These are phyloP conservation scores for Brassica rapa DNA, from an alignment of 345 rosid species.

Conservation along the genomic window DNA sequence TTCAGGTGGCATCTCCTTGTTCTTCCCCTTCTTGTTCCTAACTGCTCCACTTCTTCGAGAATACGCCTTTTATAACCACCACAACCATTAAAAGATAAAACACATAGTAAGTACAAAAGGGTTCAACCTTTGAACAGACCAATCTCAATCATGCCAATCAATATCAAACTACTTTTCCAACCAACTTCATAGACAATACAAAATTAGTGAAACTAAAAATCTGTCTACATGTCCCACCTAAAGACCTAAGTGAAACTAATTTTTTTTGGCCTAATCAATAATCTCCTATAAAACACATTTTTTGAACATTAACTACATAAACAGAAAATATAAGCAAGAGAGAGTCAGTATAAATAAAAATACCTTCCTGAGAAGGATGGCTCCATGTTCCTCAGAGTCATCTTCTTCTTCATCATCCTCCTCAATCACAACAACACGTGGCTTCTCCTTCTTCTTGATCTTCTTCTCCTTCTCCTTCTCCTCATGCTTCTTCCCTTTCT, in stretches of 20 bases:
- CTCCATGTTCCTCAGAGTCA: constrained; percentile 40
- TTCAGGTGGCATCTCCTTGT: constrained; percentile 69
- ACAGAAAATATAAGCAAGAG: constrained; percentile 1
- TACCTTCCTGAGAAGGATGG: constrained; percentile 67
- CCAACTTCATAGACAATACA: not conserved
- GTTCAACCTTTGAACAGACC: constrained; percentile 13
- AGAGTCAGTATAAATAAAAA: not conserved
- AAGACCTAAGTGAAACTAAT: not conserved
- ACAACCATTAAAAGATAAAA: not conserved
- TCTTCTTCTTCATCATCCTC: constrained; percentile 47
- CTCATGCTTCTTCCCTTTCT: constrained; percentile 21
- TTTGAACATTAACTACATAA: not conserved
- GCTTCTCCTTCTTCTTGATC: constrained; percentile 50
- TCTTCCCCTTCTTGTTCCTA: constrained; percentile 68
- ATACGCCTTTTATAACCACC: constrained; percentile 59
- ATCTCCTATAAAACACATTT: no score
- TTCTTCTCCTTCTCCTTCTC: constrained; percentile 46
- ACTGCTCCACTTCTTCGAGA: constrained; percentile 61
- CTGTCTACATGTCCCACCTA: not conserved
- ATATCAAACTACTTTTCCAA: not conserved
- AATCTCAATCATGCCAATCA: constrained; percentile 19
- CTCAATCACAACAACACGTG: constrained; percentile 73
- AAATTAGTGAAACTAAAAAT: no score
- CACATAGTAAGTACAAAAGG: not conserved
- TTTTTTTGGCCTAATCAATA: not conserved